Base-by-base conservation (phyloP, 805 yeast species). In the Ogataea haglerorum region DNA sequence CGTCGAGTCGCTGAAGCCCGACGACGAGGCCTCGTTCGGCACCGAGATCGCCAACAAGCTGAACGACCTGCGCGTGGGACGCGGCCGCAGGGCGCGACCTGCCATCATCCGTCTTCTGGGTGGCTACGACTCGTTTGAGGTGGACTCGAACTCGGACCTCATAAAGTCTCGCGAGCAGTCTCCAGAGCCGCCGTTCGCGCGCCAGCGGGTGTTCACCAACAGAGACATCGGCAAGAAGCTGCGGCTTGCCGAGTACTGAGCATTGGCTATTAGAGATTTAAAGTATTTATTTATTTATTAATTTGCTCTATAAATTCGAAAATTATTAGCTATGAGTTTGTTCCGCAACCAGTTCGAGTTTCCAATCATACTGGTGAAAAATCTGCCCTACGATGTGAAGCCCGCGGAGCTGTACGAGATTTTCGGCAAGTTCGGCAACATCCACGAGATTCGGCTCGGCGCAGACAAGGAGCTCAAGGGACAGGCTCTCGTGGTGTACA, bases 91-190 rank as follows among this genome's bases (percentile, higher is more conserved):
- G 33, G 48, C 54, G 8, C 43, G 54, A 43, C 42, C 53, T 3
- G 68, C 60, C 37, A 64, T 57, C 27, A 55, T 60, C 29, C 66
- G 68, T 46, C 54, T 69, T 42, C 67, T 88, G 28, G 91, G 95
- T 31, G 96, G 96, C 2, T 89, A 89, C 60, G 95, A 90, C 26
- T 85, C 85, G 60, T 85, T 85, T 58, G 93, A 85, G 52, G 70
- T 81, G 47, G 64, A 59, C 40, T 37, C 73, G 46, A 78, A 83
- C 48, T 80, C 80, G 43, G 79, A 76, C 44, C 49, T 54, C 25
- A 57, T 75, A 40, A 69, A 84, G 46, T 75, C 85, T 6, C 63
- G 83, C 41, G 84, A 82, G 7, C 71, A 71, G 13, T 68, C 76
- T 3, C 82, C 83, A 2, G 82, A 75, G 51, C 81, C 80, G 9